Base-by-base conservation (phyloP, 2,329 filamentous ascomycete genomes). In the Dichotomopilus funicola region DNA sequence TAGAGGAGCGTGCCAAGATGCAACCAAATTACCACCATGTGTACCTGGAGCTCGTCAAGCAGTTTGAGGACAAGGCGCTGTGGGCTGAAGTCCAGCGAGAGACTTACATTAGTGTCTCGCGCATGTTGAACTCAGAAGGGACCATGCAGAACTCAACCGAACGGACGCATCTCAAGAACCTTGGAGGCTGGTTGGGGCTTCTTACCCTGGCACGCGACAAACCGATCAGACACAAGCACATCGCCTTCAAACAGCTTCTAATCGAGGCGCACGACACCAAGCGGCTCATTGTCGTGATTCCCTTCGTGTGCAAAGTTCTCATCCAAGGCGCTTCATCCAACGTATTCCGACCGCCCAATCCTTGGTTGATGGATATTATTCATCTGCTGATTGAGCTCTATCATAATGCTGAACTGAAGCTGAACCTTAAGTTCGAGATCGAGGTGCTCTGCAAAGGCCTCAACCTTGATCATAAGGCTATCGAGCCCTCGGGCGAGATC, bases 401-500 rank as follows among this genome's bases (percentile, higher is more conserved):
- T 66, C 87, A 96, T 66, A 88, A 88, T 65, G 90, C 89, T 11
- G 92, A 96, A 64, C 76, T 99, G 54, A 97, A 97, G 70, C 81
- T 99, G 40, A 97, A 97, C 63, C 85, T 96, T 51, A 99, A 97
- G 66, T 99, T 99, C 64, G 94, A 99, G 71, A 97, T 99, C 56
- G 94, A 99, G 71, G 91, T 99, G 33, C 79, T 99, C 31, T 99
- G 91, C 76, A 95, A 95, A 68, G 91, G 91, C 10, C 76, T 99
- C 12, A 87, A 86, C 53, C 78, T 97, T n/a, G 91, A 97, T 60
- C 88, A 96, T 71, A 96, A 95, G 73, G 86, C 82, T 57, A 91
- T 97, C 59, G 88, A 95, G 64, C 89, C 92, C 0, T 89, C 91
- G 0, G 85, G 87, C 27, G 86, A 91, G 66, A 94, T 99, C 54